These are phyloP conservation scores for Bipolaris sorokiniana DNA, from an alignment of 2,329 filamentous ascomycete genomes.

Conservation along the genomic window DNA sequence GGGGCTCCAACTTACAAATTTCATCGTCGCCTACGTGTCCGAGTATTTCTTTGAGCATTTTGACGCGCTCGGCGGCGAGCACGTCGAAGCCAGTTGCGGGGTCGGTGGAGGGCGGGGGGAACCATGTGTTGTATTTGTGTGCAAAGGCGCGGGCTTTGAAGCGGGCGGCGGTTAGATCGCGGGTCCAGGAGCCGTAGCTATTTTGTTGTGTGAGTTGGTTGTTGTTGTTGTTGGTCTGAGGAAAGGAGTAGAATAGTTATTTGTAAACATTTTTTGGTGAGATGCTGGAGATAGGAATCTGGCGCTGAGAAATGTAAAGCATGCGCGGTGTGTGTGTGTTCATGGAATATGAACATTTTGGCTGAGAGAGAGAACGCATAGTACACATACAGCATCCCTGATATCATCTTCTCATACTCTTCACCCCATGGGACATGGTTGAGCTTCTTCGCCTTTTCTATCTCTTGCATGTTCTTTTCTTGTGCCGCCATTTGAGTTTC, in stretches of 20 bases:
- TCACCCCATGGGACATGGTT: slow-evolving; percentile 63
- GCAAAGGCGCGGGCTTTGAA: slow-evolving; percentile 62
- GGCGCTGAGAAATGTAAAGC: neutral
- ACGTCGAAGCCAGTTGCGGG: slow-evolving; percentile 29
- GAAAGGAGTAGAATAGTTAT: too few species aligned
- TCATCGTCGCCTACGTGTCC: slow-evolving; percentile 44
- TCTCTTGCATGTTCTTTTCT: slow-evolving; percentile 52
- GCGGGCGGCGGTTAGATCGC: slow-evolving; percentile 58
- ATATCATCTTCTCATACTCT: slow-evolving; percentile 70
- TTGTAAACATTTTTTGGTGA: too few species aligned
- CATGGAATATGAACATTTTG: neutral
- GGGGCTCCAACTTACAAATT: too few species aligned
- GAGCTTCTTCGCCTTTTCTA: slow-evolving; percentile 57
- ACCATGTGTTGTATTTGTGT: slow-evolving; percentile 64
- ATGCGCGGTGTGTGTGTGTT: neutral
- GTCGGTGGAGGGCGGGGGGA: slow-evolving; percentile 28
- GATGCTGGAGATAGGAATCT: too few species aligned
- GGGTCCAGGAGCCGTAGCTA: slow-evolving; percentile 60
- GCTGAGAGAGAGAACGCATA: neutral
- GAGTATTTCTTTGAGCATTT: slow-evolving; percentile 37
- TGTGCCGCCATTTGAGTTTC: slow-evolving; percentile 45
- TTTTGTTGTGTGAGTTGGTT: neutral
- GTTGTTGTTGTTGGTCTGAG: neutral
- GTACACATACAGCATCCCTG: slow-evolving; percentile 62
- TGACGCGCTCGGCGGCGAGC: slow-evolving; percentile 33